A percentile compares a stretch with the other conserved stretches of the same genome.
These are phyloP conservation scores for Ceratobasidium sp. DNA, from an alignment of 1,284 basidiomycete species.

Conservation along the genomic window DNA sequence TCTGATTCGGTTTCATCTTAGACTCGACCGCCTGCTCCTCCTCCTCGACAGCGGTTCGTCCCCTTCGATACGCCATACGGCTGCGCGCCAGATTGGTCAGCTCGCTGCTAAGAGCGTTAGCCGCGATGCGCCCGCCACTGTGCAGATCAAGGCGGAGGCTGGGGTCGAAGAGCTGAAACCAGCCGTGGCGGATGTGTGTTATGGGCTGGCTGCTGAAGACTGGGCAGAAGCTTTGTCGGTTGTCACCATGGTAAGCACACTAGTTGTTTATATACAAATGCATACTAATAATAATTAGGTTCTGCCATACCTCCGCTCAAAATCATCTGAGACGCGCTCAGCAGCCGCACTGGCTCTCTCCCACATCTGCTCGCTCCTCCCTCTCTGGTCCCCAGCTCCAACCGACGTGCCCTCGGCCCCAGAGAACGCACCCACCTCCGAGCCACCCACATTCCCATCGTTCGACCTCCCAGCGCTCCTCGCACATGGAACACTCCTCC, in stretches of 20 bases:
- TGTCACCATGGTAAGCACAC: constrained; percentile 75
- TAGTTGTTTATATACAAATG: background rate
- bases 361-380: constrained; percentile 86
- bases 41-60: constrained; percentile 93
- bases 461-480: constrained; percentile 85
- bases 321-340: constrained; percentile 87
- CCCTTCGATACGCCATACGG: constrained; percentile 85
- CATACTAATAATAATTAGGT: constrained; percentile 66
- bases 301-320: constrained; percentile 88
- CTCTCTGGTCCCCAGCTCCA: constrained; percentile 78
- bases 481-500: constrained; percentile 78
- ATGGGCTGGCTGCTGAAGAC: constrained; percentile 70
- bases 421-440: constrained; percentile 58
- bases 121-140: constrained; percentile 66
- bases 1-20: constrained; percentile 55
- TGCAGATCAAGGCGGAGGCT: constrained; percentile 63
- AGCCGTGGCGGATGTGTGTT: constrained; percentile 42
- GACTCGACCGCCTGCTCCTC: constrained; percentile 92
- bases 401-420: constrained; percentile 60
- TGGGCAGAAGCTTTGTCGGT: constrained; percentile 88
- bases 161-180: constrained; percentile 58
- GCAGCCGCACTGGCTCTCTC: constrained; percentile 89
- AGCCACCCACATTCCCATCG: constrained; percentile 62
- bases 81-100: constrained; percentile 93
- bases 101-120: constrained; percentile 86